phyloP scores from a whole-genome alignment of 192 early-diverging fungal species.

The Coemansia sp. region DNA sequence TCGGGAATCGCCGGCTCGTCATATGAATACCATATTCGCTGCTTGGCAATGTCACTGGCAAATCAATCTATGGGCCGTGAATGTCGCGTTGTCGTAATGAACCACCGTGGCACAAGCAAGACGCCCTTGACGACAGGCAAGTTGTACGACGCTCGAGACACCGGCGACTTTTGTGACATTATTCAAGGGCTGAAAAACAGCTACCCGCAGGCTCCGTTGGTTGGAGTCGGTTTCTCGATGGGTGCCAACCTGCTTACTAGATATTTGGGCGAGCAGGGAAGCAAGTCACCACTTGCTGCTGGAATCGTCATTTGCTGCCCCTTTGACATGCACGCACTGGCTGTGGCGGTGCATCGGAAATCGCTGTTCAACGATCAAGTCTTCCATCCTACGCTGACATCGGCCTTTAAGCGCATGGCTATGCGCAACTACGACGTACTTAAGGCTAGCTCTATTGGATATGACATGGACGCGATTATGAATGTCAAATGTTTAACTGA shows the following conservation, averaged over 20 bases:
- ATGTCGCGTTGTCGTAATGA: background rate
- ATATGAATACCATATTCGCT: conserved; percentile 78
- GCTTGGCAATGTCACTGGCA: conserved; percentile 62
- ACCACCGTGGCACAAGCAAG: background rate
- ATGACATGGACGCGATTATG: conserved; percentile 56
- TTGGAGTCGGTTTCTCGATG: background rate
- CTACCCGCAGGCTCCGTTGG: background rate
- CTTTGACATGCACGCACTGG: conserved; percentile 65
- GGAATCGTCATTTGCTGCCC: conserved; percentile 65
- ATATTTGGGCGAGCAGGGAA: conserved; percentile 3
- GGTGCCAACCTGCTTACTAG: conserved; percentile 3
- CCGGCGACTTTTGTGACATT: background rate
- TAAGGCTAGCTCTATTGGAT: conserved; percentile 15
- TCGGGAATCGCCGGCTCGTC: conserved; percentile 85
- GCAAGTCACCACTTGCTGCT: background rate
- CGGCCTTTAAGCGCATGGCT: conserved; percentile 40
- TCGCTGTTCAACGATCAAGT: background rate
- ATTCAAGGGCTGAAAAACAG: background rate
- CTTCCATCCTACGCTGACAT: conserved; percentile 56
- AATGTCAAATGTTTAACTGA: conserved; percentile 61
- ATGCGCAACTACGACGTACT: conserved; percentile 33
- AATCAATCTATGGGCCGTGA: too few species aligned
- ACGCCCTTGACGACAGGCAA: background rate
- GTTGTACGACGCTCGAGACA: background rate
- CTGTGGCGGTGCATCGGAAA: conserved; percentile 35